Conservation (phyloP, 441 rosid genomes). For the Euphorbia schlechtendalii region DNA sequence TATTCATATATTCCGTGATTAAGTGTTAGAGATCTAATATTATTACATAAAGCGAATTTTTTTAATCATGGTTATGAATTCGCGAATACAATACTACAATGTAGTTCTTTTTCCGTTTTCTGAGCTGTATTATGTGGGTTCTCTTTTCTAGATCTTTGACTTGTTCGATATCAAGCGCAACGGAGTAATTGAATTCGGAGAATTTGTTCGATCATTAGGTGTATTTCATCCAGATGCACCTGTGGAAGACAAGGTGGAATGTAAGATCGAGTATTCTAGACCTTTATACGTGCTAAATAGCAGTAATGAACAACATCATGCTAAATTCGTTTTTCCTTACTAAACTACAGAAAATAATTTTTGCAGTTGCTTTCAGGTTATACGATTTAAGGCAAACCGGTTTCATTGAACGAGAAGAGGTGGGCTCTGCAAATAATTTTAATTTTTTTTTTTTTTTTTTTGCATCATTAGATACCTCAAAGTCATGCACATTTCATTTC, state of each 20-base stretch:
- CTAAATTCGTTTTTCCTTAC: slow-evolving; percentile 1
- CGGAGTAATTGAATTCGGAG: slow-evolving; percentile 87
- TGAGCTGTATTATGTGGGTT: no score
- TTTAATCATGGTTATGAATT: neutral
- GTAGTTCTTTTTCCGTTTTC: neutral
- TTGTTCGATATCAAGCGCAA: slow-evolving; percentile 82
- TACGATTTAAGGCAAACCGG: slow-evolving; percentile 84
- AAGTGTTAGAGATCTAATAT: neutral
- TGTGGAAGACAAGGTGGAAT: slow-evolving; percentile 51
- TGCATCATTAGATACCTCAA: neutral
- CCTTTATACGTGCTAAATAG: neutral
- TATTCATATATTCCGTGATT: neutral
- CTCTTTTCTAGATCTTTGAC: slow-evolving; percentile 54
- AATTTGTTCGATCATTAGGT: slow-evolving; percentile 75
- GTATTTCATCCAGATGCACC: slow-evolving; percentile 75
- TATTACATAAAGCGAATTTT: neutral
- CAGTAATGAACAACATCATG: neutral
- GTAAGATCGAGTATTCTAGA: slow-evolving; percentile 30
- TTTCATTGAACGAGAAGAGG: slow-evolving; percentile 84
- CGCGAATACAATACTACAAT: neutral
- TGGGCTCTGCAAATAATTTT: slow-evolving; percentile 24
- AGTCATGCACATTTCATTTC: neutral
- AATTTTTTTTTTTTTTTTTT: no score
- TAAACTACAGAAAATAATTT: slow-evolving; percentile 10
- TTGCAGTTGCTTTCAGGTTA: slow-evolving; percentile 77